Percentiles rank a stretch among this genome's conserved stretches.
phyloP scores from a whole-genome alignment of 768 basidiomycete genomes.

The Cytidiella melzeri region DNA sequence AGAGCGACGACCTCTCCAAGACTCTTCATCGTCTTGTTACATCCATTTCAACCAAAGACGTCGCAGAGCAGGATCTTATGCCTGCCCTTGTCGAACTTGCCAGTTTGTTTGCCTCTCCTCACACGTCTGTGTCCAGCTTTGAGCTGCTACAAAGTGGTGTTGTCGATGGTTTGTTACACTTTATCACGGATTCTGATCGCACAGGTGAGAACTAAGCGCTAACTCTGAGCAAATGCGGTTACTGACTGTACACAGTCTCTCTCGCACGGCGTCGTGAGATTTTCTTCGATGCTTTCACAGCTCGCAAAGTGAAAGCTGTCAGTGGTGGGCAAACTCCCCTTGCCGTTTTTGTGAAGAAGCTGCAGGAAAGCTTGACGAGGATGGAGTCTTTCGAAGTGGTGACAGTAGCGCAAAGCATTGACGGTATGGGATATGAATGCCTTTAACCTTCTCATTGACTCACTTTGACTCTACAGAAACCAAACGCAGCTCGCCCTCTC shows the following conservation, averaged over 20 bases:
- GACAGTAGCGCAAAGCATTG: conserved; percentile 76
- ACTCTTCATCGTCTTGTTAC: conserved; percentile 60
- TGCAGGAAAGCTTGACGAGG: conserved; percentile 92
- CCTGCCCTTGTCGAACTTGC: conserved; percentile 71
- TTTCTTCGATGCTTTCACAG: conserved; percentile 71
- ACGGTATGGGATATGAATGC: conserved; percentile 64
- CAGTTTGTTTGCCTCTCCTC: conserved; percentile 67
- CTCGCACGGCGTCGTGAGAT: conserved; percentile 66
- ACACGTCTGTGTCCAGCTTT: conserved; percentile 87
- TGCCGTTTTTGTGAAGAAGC: conserved; percentile 81
- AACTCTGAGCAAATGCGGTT: conserved; percentile 2
- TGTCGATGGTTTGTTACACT: conserved; percentile 78
- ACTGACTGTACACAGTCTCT: conserved; percentile 41
- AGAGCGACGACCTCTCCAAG: conserved; percentile 57
- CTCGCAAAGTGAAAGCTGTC: conserved; percentile 40
- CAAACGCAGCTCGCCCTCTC: conserved; percentile 82
- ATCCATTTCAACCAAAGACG: conserved; percentile 46
- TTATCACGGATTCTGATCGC: conserved; percentile 65
- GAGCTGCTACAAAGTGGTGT: conserved; percentile 93
- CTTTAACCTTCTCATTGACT: too few species aligned
- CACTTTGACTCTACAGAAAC: conserved; percentile 64
- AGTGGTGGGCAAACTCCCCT: conserved; percentile 52
- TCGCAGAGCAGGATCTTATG: conserved; percentile 57
- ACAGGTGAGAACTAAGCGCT: conserved; percentile 37
- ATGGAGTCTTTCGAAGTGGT: conserved; percentile 96